Percentiles rank a stretch among this genome's conserved stretches.
phyloP scores from a whole-genome alignment of 345 rosid genomes.

The Ricinus communis region DNA sequence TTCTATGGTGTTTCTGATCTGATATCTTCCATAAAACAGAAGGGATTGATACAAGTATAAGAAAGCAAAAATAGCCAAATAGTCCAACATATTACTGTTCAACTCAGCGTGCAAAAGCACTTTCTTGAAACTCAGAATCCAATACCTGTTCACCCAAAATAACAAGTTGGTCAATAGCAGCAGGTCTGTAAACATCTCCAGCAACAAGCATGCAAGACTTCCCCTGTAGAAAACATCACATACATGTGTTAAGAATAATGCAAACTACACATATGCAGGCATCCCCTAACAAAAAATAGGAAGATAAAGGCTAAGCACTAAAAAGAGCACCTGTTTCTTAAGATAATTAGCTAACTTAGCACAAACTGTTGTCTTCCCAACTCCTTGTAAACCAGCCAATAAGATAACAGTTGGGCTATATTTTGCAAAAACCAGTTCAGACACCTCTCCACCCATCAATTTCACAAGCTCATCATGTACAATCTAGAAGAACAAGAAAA shows the following conservation, averaged over 20 bases:
- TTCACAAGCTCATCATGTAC: slow-evolving; percentile 87
- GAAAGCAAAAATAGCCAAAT: background rate
- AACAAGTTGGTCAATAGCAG: slow-evolving; percentile 95
- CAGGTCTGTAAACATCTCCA: slow-evolving; percentile 98
- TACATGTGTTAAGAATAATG: slow-evolving; percentile 15
- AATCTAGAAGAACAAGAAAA: slow-evolving; percentile 46
- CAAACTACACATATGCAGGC: background rate
- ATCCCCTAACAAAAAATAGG: background rate
- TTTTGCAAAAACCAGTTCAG: slow-evolving; percentile 83
- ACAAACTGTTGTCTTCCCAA: slow-evolving; percentile 95
- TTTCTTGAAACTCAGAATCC: slow-evolving; percentile 20
- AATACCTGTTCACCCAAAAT: slow-evolving; percentile 92
- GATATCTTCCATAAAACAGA: background rate
- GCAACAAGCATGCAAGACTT: slow-evolving; percentile 95
- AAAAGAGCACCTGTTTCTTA: slow-evolving; percentile 70
- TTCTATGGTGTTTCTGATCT: background rate
- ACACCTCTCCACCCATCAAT: slow-evolving; percentile 97
- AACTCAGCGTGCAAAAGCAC: slow-evolving; percentile 1
- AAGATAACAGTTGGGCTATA: slow-evolving; percentile 79
- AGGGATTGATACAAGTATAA: background rate
- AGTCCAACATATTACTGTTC: background rate
- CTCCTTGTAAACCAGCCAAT: slow-evolving; percentile 97
- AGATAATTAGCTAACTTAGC: slow-evolving; percentile 91
- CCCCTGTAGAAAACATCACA: slow-evolving; percentile 47
- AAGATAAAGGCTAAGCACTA: background rate